Percentiles rank a stretch among this genome's conserved stretches.
phyloP scores from a whole-genome alignment of 192 early-diverging fungal species.

The Endogone sp. region DNA sequence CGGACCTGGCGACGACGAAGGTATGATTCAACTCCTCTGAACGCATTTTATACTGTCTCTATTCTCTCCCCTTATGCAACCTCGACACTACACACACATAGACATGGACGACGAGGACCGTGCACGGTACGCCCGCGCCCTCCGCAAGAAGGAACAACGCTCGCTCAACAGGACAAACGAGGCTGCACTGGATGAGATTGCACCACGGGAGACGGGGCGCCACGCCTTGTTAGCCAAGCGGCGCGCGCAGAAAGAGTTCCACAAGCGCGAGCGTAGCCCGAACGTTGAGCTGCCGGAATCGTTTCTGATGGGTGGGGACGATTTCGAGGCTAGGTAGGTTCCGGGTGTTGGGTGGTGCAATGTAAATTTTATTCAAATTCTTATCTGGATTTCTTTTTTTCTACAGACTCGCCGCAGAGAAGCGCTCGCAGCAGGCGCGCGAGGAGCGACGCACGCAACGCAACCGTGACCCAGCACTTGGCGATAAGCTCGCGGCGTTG shows the following conservation, averaged over 20 bases:
- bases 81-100: neutral
- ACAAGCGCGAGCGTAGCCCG: conserved; percentile 54
- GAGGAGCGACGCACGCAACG: conserved; percentile 19
- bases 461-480: conserved; percentile 26
- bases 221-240: conserved; percentile 64
- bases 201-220: conserved; percentile 58
- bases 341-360: neutral
- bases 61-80: neutral
- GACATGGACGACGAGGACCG: conserved; percentile 34
- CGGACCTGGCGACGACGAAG: neutral
- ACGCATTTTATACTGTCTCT: too few species aligned
- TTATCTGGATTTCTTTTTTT: conserved; percentile 24
- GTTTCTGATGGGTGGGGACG: conserved; percentile 56
- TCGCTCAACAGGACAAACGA: conserved; percentile 35
- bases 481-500: conserved; percentile 43
- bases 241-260: conserved; percentile 52
- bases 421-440: conserved; percentile 30
- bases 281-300: conserved; percentile 60
- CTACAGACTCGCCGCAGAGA: conserved; percentile 31
- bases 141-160: conserved; percentile 33
- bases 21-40: too few species aligned
- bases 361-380: neutral
- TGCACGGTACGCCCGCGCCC: conserved; percentile 23
- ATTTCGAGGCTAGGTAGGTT: conserved; percentile 33
- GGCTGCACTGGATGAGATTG: conserved; percentile 57